phyloP scores from a whole-genome alignment of 2,329 filamentous ascomycete species.

The Endothia cerciana region DNA sequence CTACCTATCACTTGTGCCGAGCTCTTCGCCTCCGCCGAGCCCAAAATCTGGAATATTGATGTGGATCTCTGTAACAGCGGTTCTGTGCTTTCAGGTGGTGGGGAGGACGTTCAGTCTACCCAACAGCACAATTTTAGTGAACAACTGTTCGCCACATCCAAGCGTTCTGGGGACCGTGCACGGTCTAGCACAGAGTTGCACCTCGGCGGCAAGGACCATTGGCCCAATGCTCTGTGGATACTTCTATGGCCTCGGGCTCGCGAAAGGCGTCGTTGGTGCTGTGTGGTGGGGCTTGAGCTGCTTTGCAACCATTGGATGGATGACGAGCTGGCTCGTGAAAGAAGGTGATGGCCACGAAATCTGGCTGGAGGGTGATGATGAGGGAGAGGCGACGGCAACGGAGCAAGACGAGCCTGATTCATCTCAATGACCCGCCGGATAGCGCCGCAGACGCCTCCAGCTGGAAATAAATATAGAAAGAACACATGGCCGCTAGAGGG shows the following conservation, averaged over 20 bases:
- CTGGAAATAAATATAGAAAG: neutral
- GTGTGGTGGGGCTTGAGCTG: constrained; percentile 61
- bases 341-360: constrained; percentile 70
- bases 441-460: neutral
- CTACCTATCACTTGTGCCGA: constrained; percentile 71
- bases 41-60: constrained; percentile 58
- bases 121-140: constrained; percentile 50
- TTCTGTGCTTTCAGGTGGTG: constrained; percentile 67
- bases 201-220: constrained; percentile 61
- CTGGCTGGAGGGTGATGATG: constrained; percentile 64
- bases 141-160: constrained; percentile 53
- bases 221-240: constrained; percentile 64
- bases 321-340: constrained; percentile 58
- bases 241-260: constrained; percentile 62
- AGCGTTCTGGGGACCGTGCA: constrained; percentile 52
- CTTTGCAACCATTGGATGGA: constrained; percentile 52
- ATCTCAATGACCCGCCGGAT: neutral
- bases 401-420: neutral
- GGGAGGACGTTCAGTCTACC: constrained; percentile 66
- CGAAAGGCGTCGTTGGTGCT: constrained; percentile 59
- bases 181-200: constrained; percentile 60
- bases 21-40: constrained; percentile 47
- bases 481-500: neutral
- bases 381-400: constrained; percentile 39
- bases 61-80: constrained; percentile 66